Evolutionary conservation across 139 green algal species (phyloP), one percentile per base, ranked within the genome.

Genomic region (Haematococcus lacustris): DNA sequence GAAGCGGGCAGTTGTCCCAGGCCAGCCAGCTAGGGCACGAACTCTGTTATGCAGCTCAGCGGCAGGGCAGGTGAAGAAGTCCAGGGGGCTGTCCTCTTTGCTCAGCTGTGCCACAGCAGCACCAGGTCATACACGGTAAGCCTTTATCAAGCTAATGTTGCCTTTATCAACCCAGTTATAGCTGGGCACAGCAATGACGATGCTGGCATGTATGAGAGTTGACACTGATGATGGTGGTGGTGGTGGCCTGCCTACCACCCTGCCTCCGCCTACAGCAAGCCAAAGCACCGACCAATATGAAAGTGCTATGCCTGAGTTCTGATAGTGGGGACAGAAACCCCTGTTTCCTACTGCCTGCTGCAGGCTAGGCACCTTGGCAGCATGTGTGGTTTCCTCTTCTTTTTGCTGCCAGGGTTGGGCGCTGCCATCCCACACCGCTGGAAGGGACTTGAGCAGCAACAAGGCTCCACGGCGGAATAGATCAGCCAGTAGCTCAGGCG

Each of bases 41-140:
- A 98, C 90, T 57, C 93, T 85, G 83, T 96, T 93, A 79, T 97
- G 92, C 65, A 94, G 82, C 23, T 23, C 37, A 21, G 38, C 2
- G 0, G 92, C 93, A 13, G 80, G 40, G 59, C 79, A 57, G 25
- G 21, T 41, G 33, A 17, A 35, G 40, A 97, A 95, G 73, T 92
- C 74, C 3, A 98, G 80, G 28, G 78, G 13, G 0, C 73, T 78
- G 60, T 98, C 93, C 66, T 92, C 89, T 21, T 86, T 90, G 0
- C 30, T 75, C 40, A 95, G 66, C 83, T 87, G 80, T 21, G 53
- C n/a, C n/a, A n/a, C n/a, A n/a, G n/a, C n/a, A n/a, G n/a, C n/a
- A n/a, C n/a, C n/a, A n/a, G n/a, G n/a, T n/a, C n/a, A n/a, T n/a
- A n/a, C n/a, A n/a, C n/a, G n/a, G n/a, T n/a, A n/a, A n/a, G n/a